Conservation (phyloP, 352 stramenopile species). For the Pythium aristosporum region DNA sequence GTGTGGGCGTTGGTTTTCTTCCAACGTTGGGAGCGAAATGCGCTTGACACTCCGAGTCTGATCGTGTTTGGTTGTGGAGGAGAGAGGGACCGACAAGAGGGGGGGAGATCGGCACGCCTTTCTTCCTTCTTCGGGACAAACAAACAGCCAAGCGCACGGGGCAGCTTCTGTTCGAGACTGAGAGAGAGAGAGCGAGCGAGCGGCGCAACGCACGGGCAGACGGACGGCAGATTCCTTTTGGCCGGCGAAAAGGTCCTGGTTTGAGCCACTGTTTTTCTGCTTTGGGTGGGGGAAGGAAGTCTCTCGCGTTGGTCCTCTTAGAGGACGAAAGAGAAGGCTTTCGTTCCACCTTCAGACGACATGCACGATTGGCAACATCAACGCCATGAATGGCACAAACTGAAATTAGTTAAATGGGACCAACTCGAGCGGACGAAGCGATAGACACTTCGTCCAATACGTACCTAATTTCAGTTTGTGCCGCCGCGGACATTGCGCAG, state of each 20-base stretch:
- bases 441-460: neutral
- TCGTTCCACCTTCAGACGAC: constrained; percentile 15
- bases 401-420: neutral
- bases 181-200: neutral
- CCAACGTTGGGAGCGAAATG: neutral
- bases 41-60: neutral
- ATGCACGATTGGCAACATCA: constrained; percentile 12
- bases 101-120: neutral
- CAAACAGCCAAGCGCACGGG: neutral
- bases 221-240: neutral
- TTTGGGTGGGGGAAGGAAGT: constrained; percentile 3
- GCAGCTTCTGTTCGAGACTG: constrained; percentile 7
- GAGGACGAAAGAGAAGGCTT: neutral
- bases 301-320: no score
- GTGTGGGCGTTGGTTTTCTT: neutral
- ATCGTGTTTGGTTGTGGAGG: neutral
- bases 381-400: constrained; percentile 1
- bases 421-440: neutral
- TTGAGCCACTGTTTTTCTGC: constrained; percentile 14
- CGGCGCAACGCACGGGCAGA: neutral
- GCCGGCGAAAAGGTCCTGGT: constrained; percentile 10
- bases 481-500: neutral
- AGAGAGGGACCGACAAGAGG: neutral
- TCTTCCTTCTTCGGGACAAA: constrained; percentile 13
- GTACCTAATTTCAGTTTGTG: neutral